Evolutionary conservation across 495 filamentous ascomycete species (phyloP).

Genomic region (Choiromyces venosus): DNA sequence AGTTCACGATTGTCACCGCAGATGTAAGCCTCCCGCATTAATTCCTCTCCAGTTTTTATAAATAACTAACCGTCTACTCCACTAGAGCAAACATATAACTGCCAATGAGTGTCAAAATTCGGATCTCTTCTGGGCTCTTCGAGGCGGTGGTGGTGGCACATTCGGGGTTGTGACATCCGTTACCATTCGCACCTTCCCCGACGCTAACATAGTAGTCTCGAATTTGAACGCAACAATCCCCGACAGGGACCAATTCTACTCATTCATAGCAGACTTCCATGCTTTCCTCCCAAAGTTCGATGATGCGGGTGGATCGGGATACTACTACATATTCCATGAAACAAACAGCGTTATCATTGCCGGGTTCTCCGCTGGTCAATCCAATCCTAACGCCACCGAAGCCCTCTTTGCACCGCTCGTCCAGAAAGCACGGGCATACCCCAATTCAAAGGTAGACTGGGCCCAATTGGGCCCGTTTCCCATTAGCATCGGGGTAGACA

Average conservation of each 20-base stretch:
- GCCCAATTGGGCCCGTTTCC: slow-evolving; percentile 30
- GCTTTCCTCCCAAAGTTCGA: slow-evolving; percentile 41
- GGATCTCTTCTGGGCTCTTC: slow-evolving; percentile 63
- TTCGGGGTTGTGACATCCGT: slow-evolving; percentile 52
- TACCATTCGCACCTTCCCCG: slow-evolving; percentile 46
- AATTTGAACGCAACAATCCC: slow-evolving; percentile 44
- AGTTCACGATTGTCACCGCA: slow-evolving; percentile 45
- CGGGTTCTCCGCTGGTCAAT: slow-evolving; percentile 39
- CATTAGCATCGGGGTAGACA: slow-evolving; percentile 9
- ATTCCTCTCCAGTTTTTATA: neutral
- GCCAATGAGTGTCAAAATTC: slow-evolving; percentile 55
- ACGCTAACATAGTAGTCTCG: slow-evolving; percentile 17
- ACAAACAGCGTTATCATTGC: slow-evolving; percentile 20
- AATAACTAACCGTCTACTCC: slow-evolving; percentile 11
- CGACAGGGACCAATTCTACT: slow-evolving; percentile 41
- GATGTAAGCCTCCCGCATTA: slow-evolving; percentile 38
- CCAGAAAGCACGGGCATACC: slow-evolving; percentile 2
- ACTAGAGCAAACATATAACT: slow-evolving; percentile 50
- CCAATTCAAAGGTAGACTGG: slow-evolving; percentile 20
- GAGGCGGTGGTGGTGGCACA: slow-evolving; percentile 55
- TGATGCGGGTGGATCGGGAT: slow-evolving; percentile 44
- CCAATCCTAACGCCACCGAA: slow-evolving; percentile 17
- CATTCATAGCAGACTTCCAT: slow-evolving; percentile 42
- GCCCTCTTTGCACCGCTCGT: slow-evolving; percentile 20
- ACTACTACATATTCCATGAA: slow-evolving; percentile 43